These are phyloP conservation scores for Pyrus hybrid DNA, from an alignment of 331 rosid species.

Conservation along the genomic window DNA sequence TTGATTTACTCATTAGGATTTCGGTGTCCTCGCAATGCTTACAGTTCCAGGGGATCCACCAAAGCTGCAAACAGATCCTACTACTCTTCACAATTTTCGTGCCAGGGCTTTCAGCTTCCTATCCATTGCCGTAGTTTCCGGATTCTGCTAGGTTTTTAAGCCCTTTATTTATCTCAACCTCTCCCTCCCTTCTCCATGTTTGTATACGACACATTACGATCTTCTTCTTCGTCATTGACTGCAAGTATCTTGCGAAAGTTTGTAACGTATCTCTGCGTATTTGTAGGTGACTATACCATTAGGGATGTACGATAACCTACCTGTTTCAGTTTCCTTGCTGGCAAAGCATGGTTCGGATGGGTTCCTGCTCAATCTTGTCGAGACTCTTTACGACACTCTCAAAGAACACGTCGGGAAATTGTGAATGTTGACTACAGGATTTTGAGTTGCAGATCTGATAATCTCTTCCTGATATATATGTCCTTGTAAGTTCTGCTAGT, in stretches of 20 bases:
- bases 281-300: slow-evolving; percentile 75
- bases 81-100: slow-evolving; percentile 42
- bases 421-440: neutral
- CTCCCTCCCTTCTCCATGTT: neutral
- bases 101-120: slow-evolving; percentile 65
- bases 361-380: slow-evolving; percentile 61
- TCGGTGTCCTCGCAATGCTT: slow-evolving; percentile 72
- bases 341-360: slow-evolving; percentile 76
- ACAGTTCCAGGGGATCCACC: slow-evolving; percentile 88
- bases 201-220: neutral
- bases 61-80: slow-evolving; percentile 40
- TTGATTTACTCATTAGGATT: slow-evolving; percentile 39
- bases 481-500: no score
- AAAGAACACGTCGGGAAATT: slow-evolving; percentile 22
- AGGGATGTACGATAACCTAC: slow-evolving; percentile 53
- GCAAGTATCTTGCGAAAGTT: neutral
- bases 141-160: slow-evolving; percentile 69
- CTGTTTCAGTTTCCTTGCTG: slow-evolving; percentile 68
- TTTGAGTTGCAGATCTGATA: slow-evolving; percentile 1
- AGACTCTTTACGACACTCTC: slow-evolving; percentile 45
- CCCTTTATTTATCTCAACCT: neutral
- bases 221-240: neutral
- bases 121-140: slow-evolving; percentile 87
- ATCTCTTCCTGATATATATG: no score
- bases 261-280: neutral